A percentile compares a stretch with the other conserved stretches of the same genome.
phyloP scores from a whole-genome alignment of 108 stramenopile genomes.

The Parmales sp. region DNA sequence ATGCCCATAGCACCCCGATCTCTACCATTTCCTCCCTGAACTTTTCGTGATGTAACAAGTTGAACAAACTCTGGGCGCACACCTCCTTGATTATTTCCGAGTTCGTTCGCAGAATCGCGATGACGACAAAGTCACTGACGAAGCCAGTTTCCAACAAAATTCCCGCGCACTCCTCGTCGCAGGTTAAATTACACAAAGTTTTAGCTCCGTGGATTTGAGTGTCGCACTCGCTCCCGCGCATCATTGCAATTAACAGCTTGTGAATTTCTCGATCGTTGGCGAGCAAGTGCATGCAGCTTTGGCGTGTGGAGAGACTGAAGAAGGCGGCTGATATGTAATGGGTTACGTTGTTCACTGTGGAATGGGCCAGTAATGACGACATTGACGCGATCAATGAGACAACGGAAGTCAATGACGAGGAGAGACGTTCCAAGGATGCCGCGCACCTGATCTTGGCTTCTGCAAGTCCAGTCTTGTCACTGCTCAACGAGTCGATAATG shows the following conservation, averaged over 20 bases:
- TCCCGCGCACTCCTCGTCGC: constrained; percentile 6
- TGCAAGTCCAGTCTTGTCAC: neutral
- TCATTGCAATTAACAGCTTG: constrained; percentile 17
- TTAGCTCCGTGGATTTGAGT: constrained; percentile 20
- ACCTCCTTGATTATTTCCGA: constrained; percentile 17
- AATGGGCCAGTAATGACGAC: neutral
- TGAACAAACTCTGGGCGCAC: constrained; percentile 16
- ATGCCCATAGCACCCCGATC: constrained; percentile 21
- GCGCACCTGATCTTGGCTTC: neutral
- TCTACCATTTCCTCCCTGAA: constrained; percentile 14
- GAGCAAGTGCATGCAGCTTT: neutral
- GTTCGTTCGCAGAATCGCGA: constrained; percentile 25
- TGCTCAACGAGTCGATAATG: neutral
- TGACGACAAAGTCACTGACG: constrained; percentile 26
- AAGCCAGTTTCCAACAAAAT: constrained; percentile 8
- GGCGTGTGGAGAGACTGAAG: neutral
- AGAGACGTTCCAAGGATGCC: neutral
- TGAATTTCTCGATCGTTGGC: neutral
- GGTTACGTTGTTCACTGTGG: neutral
- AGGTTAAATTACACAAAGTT: constrained; percentile 18
- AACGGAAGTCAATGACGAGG: neutral
- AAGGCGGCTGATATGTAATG: constrained; percentile 5
- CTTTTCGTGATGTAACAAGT: constrained; percentile 9
- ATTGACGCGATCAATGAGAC: neutral
- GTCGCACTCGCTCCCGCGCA: constrained; percentile 14